Evolutionary conservation across 495 filamentous ascomycete genomes (phyloP), one percentile per base, ranked within the genome.

Genomic region (Aspergillus baeticus): DNA sequence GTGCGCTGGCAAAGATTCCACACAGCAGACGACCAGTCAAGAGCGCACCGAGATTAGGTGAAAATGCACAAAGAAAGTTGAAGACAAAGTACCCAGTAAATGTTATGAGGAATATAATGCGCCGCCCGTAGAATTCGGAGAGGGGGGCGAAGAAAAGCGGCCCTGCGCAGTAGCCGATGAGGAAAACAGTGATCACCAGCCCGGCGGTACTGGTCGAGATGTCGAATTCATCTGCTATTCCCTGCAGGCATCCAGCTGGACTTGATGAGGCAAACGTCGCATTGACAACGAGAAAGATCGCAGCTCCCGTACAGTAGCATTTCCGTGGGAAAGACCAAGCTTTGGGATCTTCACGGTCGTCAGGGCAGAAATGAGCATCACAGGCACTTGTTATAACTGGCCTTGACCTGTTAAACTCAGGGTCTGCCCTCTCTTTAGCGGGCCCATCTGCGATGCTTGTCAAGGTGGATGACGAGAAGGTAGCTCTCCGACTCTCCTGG

Each of bases 11-110:
- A 65, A 87, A 85, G 7, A 82, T 74, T 15, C 87, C 84, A 11
- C 81, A 82, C 44, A 89, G 78, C 72, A 89, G 87, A 23, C 87
- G 83, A 14, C 88, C 73, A 55, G 88, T 75, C 31, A 88, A 57
- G 1, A 90, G 70, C 0, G 81, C 76, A 49, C 77, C 55, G 33
- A 87, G 82, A 58, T 85, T 87, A 43, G 77, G 70, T 1, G 83
- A 63, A 6, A 78, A 75, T 3, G 79, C 79, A 31, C 78, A 77
- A 15, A 75, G 85, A 44, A 80, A 80, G 55, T 79, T 85, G 72
- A 89, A 88, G 1, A 77, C 77, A 8, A 84, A 77, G 41, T 87
- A 70, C 13, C 69, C 72, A 22, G 71, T 63, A 57, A 81, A 82
- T 15, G 80, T 81, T 54, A 75, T 57, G 60, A 82, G 74, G 65